Conservation (phyloP, 2,329 filamentous ascomycete species). For the Aspergillus spinulosporus region DNA sequence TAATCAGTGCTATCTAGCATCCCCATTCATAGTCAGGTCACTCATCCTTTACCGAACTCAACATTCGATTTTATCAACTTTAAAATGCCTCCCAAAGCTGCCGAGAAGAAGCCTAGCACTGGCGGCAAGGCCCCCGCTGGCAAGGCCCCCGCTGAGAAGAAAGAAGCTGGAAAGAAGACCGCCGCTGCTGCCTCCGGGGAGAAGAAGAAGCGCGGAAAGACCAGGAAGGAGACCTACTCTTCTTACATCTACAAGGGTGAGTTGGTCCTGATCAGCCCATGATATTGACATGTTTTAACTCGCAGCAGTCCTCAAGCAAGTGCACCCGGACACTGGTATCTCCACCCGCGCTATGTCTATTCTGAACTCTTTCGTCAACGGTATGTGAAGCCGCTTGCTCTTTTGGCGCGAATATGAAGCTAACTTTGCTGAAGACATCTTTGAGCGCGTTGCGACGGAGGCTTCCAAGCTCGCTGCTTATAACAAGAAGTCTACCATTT, state of each 20-base stretch:
- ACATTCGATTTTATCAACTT: conserved; percentile 29
- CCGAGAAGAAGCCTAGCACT: conserved; percentile 93
- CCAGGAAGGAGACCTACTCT: conserved; percentile 99
- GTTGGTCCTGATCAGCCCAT: conserved; percentile 36
- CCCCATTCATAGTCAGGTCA: conserved; percentile 14
- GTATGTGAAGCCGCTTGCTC: conserved; percentile 53
- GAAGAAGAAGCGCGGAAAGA: conserved; percentile 99
- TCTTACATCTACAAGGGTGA: conserved; percentile 99
- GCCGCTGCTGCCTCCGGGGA: conserved; percentile 79
- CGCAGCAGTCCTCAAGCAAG: conserved; percentile 90
- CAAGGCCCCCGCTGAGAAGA: conserved; percentile 91
- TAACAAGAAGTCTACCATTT: conserved; percentile 99
- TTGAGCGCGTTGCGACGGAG: conserved; percentile 98
- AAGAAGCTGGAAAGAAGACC: conserved; percentile 99
- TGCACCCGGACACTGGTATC: conserved; percentile 99
- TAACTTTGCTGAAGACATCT: conserved; percentile 69
- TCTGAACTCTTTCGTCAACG: conserved; percentile 99
- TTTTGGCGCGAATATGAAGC: not conserved
- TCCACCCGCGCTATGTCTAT: conserved; percentile 99
- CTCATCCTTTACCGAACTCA: conserved; percentile 26
- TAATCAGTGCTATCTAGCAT: conserved; percentile 31
- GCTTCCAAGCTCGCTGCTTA: conserved; percentile 98
- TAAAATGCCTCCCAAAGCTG: conserved; percentile 96
- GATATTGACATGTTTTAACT: not conserved
- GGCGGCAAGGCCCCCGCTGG: conserved; percentile 86